Evolutionary conservation across 129 eudicot species (phyloP).

Genomic region (Artemisia argyi): DNA sequence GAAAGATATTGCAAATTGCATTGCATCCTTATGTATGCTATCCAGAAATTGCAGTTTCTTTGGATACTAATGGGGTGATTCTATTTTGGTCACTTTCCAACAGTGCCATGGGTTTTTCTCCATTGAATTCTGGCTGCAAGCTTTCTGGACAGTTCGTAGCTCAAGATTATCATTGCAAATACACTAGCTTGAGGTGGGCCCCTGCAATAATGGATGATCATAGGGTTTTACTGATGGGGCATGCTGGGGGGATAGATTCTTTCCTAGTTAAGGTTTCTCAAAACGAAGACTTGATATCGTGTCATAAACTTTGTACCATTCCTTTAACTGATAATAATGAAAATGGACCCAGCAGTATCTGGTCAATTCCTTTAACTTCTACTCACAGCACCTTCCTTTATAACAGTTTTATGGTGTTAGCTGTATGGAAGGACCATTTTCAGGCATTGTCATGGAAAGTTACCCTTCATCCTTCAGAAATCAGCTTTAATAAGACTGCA

Average conservation of each 20-base stretch:
- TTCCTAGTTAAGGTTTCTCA: conserved; percentile 39
- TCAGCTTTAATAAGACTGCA: conserved; percentile 17
- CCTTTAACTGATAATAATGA: conserved; percentile 40
- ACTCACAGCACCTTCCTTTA: conserved; percentile 31
- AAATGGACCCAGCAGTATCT: conserved; percentile 47
- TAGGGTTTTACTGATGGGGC: conserved; percentile 67
- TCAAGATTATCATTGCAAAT: conserved; percentile 44
- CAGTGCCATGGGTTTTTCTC: conserved; percentile 55
- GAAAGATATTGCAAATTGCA: conserved; percentile 68
- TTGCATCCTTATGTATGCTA: conserved; percentile 55
- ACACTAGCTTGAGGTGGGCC: conserved; percentile 75
- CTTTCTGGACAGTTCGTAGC: conserved; percentile 41
- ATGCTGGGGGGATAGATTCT: conserved; percentile 65
- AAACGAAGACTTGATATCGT: conserved; percentile 37
- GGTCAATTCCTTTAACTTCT: conserved; percentile 65
- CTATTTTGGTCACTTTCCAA: conserved; percentile 73
- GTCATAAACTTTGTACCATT: conserved; percentile 63
- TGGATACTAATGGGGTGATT: conserved; percentile 68
- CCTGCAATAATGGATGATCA: conserved; percentile 45
- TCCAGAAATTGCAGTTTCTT: conserved; percentile 63
- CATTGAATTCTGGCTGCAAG: conserved; percentile 58
- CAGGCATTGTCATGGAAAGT: conserved; percentile 78
- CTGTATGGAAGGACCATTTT: conserved; percentile 56
- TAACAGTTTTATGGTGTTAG: conserved; percentile 60
- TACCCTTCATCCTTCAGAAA: conserved; percentile 52